A percentile compares a stretch with the other conserved stretches of the same genome.
These are phyloP conservation scores for Symbiotaphrina buchneri DNA, from an alignment of 495 filamentous ascomycete genomes.

Conservation along the genomic window DNA sequence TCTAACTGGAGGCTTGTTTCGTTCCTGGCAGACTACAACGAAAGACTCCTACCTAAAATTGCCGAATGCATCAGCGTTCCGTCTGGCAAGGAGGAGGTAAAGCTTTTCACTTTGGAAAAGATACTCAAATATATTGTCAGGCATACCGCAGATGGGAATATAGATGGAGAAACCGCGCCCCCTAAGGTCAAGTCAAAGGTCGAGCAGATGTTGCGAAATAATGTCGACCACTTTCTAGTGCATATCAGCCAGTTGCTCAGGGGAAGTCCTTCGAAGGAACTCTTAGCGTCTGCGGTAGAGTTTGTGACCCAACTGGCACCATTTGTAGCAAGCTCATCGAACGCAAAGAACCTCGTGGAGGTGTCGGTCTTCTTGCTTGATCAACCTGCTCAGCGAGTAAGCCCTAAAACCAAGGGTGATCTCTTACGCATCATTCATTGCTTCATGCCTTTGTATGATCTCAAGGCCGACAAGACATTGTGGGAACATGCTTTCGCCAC, in stretches of 20 bases:
- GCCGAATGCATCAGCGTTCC: slow-evolving; percentile 46
- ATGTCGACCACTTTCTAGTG: slow-evolving; percentile 42
- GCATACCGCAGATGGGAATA: slow-evolving; percentile 23
- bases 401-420: slow-evolving; percentile 59
- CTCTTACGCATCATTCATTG: slow-evolving; percentile 52
- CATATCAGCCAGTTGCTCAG: slow-evolving; percentile 43
- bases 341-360: slow-evolving; percentile 48
- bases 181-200: slow-evolving; percentile 30
- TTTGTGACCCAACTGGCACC: slow-evolving; percentile 52
- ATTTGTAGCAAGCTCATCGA: slow-evolving; percentile 41
- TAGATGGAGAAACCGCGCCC: slow-evolving; percentile 31
- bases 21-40: slow-evolving; percentile 43
- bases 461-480: slow-evolving; percentile 29
- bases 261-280: slow-evolving; percentile 37
- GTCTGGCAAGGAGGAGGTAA: slow-evolving; percentile 75
- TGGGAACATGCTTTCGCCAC: slow-evolving; percentile 34
- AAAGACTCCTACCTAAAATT: slow-evolving; percentile 38
- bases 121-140: slow-evolving; percentile 44
- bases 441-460: slow-evolving; percentile 40
- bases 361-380: slow-evolving; percentile 61
- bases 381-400: slow-evolving; percentile 62
- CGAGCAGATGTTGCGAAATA: slow-evolving; percentile 37
- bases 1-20: slow-evolving; percentile 36
- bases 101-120: slow-evolving; percentile 50
- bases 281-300: slow-evolving; percentile 55